Percentiles rank a stretch among this genome's conserved stretches.
phyloP scores from a whole-genome alignment of 2,329 filamentous ascomycete species.

The Knufia fluminis region DNA sequence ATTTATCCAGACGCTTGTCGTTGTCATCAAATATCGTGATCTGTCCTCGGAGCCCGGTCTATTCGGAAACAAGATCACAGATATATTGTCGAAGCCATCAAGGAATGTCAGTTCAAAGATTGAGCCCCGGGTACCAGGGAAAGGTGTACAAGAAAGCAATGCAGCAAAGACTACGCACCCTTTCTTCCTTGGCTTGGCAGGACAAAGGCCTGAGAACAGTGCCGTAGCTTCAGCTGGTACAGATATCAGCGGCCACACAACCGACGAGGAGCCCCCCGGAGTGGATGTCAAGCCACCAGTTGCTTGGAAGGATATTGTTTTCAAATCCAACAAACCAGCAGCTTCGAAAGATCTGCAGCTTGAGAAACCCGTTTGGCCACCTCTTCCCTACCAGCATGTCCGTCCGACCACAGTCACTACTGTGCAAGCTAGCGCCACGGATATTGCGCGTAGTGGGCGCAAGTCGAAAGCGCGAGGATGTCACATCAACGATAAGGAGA shows the following conservation, averaged over 20 bases:
- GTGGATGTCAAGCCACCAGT: neutral
- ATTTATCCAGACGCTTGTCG: slow-evolving; percentile 15
- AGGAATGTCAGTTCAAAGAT: too few relatives aligned
- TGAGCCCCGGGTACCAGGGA: too few relatives aligned
- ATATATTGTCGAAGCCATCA: slow-evolving; percentile 41
- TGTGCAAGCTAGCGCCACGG: neutral
- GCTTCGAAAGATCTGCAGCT: slow-evolving; percentile 6
- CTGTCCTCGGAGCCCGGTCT: slow-evolving; percentile 11
- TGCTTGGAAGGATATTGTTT: slow-evolving; percentile 21
- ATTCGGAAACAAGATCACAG: slow-evolving; percentile 53
- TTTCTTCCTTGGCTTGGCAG: slow-evolving; percentile 55
- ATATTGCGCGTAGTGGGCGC: neutral
- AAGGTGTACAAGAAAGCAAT: slow-evolving; percentile 25
- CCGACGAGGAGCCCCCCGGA: slow-evolving; percentile 18
- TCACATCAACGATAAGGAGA: slow-evolving; percentile 11
- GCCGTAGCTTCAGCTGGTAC: slow-evolving; percentile 22
- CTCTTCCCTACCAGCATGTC: slow-evolving; percentile 13
- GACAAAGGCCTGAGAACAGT: slow-evolving; percentile 21
- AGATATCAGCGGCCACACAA: slow-evolving; percentile 22
- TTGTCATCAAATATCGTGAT: slow-evolving; percentile 13
- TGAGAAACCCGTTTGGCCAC: slow-evolving; percentile 17
- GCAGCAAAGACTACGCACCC: slow-evolving; percentile 50
- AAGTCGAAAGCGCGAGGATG: slow-evolving; percentile 10
- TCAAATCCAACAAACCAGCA: slow-evolving; percentile 11
- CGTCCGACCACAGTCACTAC: neutral